These are phyloP conservation scores for Aechmea fasciata DNA, from an alignment of 176 grass and related monocot genomes.

Conservation along the genomic window DNA sequence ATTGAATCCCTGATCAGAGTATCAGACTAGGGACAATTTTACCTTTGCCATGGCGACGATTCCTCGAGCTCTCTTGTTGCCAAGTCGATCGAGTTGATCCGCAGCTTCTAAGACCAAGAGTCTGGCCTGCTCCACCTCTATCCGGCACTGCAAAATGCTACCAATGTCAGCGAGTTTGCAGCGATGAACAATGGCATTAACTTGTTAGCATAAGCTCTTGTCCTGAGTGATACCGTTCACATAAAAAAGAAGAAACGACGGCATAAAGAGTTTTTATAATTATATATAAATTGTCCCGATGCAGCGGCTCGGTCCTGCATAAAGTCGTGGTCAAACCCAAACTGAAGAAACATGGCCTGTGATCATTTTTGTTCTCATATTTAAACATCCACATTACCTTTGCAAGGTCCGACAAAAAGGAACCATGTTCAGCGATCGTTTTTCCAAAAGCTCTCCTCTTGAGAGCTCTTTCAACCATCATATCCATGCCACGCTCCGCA, in stretches of 20 bases:
- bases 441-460: conserved; percentile 69
- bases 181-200: not conserved
- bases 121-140: conserved; percentile 81
- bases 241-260: no score
- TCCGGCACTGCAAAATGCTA: conserved; percentile 48
- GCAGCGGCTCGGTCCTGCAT: no score
- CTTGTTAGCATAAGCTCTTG: no score
- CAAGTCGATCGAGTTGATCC: conserved; percentile 64
- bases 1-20: no score
- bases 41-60: conserved; percentile 97
- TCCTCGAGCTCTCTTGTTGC: conserved; percentile 73
- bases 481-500: conserved; percentile 79
- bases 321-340: not conserved
- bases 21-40: not conserved
- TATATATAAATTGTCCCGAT: no score
- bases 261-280: no score
- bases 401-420: conserved; percentile 82
- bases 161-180: conserved; percentile 5
- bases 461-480: conserved; percentile 84
- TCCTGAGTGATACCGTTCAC: no score
- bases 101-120: conserved; percentile 91
- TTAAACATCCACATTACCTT: conserved; percentile 34
- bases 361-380: no score
- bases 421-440: conserved; percentile 77
- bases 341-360: not conserved